Percentiles rank a stretch among this genome's conserved stretches.
Evolutionary conservation across 176 grass and related monocot species (phyloP).

Genomic region (Coix lacrymajobi): DNA sequence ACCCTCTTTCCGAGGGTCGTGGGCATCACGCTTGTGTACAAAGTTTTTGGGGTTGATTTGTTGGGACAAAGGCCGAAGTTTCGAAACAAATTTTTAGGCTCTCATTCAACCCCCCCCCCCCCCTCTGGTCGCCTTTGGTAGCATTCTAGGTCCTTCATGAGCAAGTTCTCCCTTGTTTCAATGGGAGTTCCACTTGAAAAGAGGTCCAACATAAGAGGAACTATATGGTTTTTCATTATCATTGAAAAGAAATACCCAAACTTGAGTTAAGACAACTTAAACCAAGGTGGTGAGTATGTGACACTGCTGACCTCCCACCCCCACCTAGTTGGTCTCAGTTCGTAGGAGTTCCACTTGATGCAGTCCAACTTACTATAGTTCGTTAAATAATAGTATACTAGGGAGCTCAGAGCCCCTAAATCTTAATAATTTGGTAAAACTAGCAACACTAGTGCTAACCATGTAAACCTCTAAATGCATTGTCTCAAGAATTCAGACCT

Average conservation of each 20-base stretch:
- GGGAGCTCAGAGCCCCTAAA: not conserved
- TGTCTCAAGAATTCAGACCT: not conserved
- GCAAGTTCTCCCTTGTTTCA: not conserved
- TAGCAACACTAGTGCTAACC: not conserved
- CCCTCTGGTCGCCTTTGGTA: too few species aligned
- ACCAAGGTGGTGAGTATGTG: not conserved
- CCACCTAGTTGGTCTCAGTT: not conserved
- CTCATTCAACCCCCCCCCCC: too few species aligned
- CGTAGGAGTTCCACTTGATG: not conserved
- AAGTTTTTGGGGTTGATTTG: too few species aligned
- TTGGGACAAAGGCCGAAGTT: too few species aligned
- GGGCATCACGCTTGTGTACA: too few species aligned
- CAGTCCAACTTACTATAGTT: not conserved
- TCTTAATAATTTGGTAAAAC: not conserved
- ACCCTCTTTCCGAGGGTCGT: too few species aligned
- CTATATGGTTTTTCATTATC: not conserved
- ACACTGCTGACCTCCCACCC: not conserved
- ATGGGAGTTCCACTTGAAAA: not conserved
- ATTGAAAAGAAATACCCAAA: not conserved
- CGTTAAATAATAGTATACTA: not conserved
- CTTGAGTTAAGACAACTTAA: not conserved
- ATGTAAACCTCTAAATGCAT: not conserved
- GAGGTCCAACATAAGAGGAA: not conserved
- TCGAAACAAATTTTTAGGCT: too few species aligned
- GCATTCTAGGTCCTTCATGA: too few species aligned